A percentile compares a stretch with the other conserved stretches of the same genome.
Evolutionary conservation across 805 yeast genomes (phyloP).

Genomic region (Wickerhamomyces queroliae): DNA sequence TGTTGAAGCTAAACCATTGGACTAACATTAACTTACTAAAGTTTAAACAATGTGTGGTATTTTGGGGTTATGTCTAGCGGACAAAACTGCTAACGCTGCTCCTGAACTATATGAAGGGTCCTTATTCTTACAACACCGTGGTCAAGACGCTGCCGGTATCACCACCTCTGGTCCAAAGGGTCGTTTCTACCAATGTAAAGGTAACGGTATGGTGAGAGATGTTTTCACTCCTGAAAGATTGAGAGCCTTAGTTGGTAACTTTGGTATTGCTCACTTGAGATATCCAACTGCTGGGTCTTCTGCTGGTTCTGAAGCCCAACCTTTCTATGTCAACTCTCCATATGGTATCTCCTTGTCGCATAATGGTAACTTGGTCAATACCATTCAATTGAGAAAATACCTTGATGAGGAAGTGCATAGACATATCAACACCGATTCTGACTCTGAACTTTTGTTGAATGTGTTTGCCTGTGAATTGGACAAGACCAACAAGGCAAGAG

Average conservation of each 20-base stretch:
- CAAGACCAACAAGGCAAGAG: slow-evolving; percentile 87
- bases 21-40: slow-evolving; percentile 4
- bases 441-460: slow-evolving; percentile 85
- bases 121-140: slow-evolving; percentile 91
- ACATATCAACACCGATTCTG: slow-evolving; percentile 95
- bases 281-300: slow-evolving; percentile 97
- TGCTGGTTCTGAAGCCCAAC: slow-evolving; percentile 97
- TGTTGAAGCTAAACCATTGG: not conserved
- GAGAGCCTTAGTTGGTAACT: slow-evolving; percentile 76
- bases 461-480: slow-evolving; percentile 90
- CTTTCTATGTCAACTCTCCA: slow-evolving; percentile 95
- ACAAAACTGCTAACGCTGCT: slow-evolving; percentile 68
- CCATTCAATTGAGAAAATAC: slow-evolving; percentile 65
- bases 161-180: slow-evolving; percentile 94
- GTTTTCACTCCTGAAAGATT: slow-evolving; percentile 86
- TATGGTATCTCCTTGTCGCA: slow-evolving; percentile 89
- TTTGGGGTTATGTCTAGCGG: slow-evolving; percentile 79
- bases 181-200: slow-evolving; percentile 93
- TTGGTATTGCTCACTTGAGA: slow-evolving; percentile 93
- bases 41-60: slow-evolving; percentile 79
- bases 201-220: slow-evolving; percentile 98
- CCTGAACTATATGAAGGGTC: slow-evolving; percentile 91
- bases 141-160: slow-evolving; percentile 99
- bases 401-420: slow-evolving; percentile 94
- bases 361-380: slow-evolving; percentile 93